These are phyloP conservation scores for Stagonosporopsis vannaccii DNA, from an alignment of 2,329 filamentous ascomycete species.

Conservation along the genomic window DNA sequence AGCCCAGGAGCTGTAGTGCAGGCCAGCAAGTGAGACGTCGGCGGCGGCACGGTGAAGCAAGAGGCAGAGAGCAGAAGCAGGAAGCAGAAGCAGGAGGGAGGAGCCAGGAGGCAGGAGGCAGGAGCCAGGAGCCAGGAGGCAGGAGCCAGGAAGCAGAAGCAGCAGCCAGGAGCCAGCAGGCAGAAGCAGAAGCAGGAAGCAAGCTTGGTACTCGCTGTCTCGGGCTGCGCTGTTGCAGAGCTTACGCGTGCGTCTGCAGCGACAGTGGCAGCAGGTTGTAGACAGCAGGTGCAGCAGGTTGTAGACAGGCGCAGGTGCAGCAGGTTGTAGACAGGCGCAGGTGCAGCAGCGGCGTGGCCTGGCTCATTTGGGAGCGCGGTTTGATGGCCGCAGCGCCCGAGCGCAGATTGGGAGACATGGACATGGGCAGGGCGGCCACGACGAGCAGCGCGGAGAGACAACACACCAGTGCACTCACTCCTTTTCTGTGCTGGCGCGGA, in stretches of 20 bases:
- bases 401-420: conserved; percentile 8
- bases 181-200: too few species aligned
- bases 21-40: conserved; percentile 5
- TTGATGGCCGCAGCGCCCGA: neutral
- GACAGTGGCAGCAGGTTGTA: neutral
- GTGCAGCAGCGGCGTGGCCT: neutral
- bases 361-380: conserved; percentile 9
- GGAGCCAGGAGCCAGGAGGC: too few species aligned
- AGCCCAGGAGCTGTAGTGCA: conserved; percentile 1
- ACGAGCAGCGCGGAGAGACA: conserved; percentile 3
- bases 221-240: conserved; percentile 9
- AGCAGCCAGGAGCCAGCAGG: too few species aligned
- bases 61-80: neutral
- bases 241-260: conserved; percentile 24
- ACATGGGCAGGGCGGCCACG: neutral
- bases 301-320: conserved; percentile 1
- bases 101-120: too few species aligned
- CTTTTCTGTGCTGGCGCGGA: conserved; percentile 6
- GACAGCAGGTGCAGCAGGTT: conserved; percentile 1
- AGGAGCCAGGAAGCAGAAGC: too few species aligned
- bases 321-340: conserved; percentile 10
- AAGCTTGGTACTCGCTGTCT: conserved; percentile 10
- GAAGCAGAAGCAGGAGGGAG: too few species aligned
- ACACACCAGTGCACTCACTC: conserved; percentile 8
- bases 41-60: neutral